Evolutionary conservation across 768 basidiomycete species (phyloP), one percentile per base, ranked within the genome.

Genomic region (Lactarius psammicola): DNA sequence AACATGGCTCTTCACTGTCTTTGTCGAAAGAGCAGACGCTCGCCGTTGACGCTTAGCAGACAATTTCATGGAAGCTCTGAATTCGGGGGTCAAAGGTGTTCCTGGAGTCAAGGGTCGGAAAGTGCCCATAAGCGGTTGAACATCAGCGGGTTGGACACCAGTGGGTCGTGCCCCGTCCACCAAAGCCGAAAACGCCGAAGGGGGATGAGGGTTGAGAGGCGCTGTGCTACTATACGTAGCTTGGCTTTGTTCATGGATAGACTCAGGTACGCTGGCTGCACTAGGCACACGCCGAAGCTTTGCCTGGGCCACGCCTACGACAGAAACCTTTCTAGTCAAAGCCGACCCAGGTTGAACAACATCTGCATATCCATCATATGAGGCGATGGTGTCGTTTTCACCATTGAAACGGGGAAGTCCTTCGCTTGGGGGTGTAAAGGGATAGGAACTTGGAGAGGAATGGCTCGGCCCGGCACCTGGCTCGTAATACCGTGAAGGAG

Each of bases 1-100:
- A 4, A 80, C 80, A 57, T 75, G 74, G 70, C 81, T 84, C 72
- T 72, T 82, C 23, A 75, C 75, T 2, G 74, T 71, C 57, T 58
- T 72, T 38, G 60, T 64, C 2, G 85, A 85, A 62, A 80, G 75
- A 6, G 78, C 68, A 5, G 85, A 85, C 44, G 76, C 71, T 38
- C 81, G 77, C 33, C 69, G 64, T 60, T 61, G 59, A 34, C 23
- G 40, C 31, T 38, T 59, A 26, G 13, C 17, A 2, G 53, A 55
- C n/a, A 20, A 20, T 49, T 42, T 59, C 20, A 10, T 15, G 17
- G 42, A 44, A 26, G 38, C 33, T 20, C 38, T 54, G 13, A 49
- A 17, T 28, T 60, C 63, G 10, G 40, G n/a, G n/a, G n/a, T n/a
- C n/a, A n/a, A n/a, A n/a, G n/a, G 57, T 17, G 42, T 34, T 13